These are phyloP conservation scores for Aspergillus spinulosporus DNA, from an alignment of 2,329 filamentous ascomycete genomes.

Conservation along the genomic window DNA sequence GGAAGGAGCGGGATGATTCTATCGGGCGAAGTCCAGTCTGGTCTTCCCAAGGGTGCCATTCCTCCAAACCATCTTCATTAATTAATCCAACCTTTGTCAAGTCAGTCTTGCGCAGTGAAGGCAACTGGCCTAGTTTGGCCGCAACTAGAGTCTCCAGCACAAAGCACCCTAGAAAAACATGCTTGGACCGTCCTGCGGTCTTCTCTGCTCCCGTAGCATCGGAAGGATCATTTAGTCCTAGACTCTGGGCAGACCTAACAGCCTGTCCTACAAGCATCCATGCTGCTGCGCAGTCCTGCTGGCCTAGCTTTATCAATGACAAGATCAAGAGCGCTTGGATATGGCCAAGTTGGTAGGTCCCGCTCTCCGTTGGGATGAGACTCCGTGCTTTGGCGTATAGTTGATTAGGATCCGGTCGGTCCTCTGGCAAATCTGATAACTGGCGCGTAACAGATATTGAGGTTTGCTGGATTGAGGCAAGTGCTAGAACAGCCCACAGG, in stretches of 20 bases:
- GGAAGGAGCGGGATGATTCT: slow-evolving; percentile 31
- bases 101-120: slow-evolving; percentile 53
- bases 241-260: slow-evolving; percentile 49
- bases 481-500: slow-evolving; percentile 60
- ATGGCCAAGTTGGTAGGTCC: slow-evolving; percentile 51
- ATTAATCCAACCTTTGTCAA: slow-evolving; percentile 52
- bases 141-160: slow-evolving; percentile 56
- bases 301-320: slow-evolving; percentile 62
- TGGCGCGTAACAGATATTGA: slow-evolving; percentile 30
- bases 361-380: slow-evolving; percentile 52
- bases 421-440: slow-evolving; percentile 16
- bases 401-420: slow-evolving; percentile 27
- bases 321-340: slow-evolving; percentile 61
- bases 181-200: slow-evolving; percentile 41
- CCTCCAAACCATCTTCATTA: slow-evolving; percentile 67
- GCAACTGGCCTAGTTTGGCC: slow-evolving; percentile 45
- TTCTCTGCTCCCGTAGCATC: slow-evolving; percentile 42
- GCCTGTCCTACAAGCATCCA: slow-evolving; percentile 67
- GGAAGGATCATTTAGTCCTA: slow-evolving; percentile 41
- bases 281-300: slow-evolving; percentile 57
- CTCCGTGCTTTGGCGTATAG: slow-evolving; percentile 47
- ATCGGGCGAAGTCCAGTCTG: slow-evolving; percentile 36
- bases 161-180: slow-evolving; percentile 54
- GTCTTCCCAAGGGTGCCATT: slow-evolving; percentile 72
- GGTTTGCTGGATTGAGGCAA: slow-evolving; percentile 58